phyloP scores from a whole-genome alignment of 441 rosid genomes.

The Mallotus japonicus region DNA sequence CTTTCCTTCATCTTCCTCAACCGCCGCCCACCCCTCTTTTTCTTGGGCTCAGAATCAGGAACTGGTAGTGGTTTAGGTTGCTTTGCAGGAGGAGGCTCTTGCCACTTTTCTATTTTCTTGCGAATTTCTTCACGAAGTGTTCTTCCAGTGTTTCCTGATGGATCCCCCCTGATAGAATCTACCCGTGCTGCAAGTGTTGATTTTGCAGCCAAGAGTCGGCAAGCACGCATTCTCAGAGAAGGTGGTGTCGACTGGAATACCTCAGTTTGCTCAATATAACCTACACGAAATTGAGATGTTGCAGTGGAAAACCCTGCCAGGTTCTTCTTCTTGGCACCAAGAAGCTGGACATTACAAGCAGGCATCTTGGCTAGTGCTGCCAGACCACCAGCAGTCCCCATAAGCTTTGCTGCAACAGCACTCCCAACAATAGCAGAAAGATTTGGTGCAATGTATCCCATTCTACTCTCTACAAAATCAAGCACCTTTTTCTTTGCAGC shows the following conservation, averaged over 20 bases:
- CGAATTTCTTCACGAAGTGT: slow-evolving; percentile 60
- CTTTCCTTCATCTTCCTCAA: slow-evolving; percentile 94
- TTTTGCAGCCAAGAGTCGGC: slow-evolving; percentile 87
- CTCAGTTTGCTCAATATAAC: slow-evolving; percentile 89
- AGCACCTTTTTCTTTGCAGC: slow-evolving; percentile 76
- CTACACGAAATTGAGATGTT: slow-evolving; percentile 78
- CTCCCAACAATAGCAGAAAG: slow-evolving; percentile 92
- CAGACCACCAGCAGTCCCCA: slow-evolving; percentile 95
- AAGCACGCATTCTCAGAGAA: slow-evolving; percentile 67
- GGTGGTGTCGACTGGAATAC: slow-evolving; percentile 87
- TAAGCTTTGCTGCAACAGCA: slow-evolving; percentile 93
- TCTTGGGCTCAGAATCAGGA: slow-evolving; percentile 96
- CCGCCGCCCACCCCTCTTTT: slow-evolving; percentile 94
- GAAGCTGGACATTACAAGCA: slow-evolving; percentile 90
- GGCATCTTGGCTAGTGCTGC: slow-evolving; percentile 88
- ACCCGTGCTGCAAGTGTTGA: slow-evolving; percentile 84
- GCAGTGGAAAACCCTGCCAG: slow-evolving; percentile 95
- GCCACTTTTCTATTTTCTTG: slow-evolving; percentile 96
- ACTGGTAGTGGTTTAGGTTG: slow-evolving; percentile 98
- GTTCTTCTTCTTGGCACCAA: slow-evolving; percentile 88
- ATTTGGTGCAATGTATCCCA: slow-evolving; percentile 92
- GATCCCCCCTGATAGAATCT: slow-evolving; percentile 82
- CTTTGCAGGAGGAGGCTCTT: slow-evolving; percentile 98
- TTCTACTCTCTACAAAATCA: slow-evolving; percentile 91
- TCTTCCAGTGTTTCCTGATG: slow-evolving; percentile 70